A percentile compares a stretch with the other conserved stretches of the same genome.
phyloP scores from a whole-genome alignment of 768 basidiomycete species.

The Naganishia kalamii region DNA sequence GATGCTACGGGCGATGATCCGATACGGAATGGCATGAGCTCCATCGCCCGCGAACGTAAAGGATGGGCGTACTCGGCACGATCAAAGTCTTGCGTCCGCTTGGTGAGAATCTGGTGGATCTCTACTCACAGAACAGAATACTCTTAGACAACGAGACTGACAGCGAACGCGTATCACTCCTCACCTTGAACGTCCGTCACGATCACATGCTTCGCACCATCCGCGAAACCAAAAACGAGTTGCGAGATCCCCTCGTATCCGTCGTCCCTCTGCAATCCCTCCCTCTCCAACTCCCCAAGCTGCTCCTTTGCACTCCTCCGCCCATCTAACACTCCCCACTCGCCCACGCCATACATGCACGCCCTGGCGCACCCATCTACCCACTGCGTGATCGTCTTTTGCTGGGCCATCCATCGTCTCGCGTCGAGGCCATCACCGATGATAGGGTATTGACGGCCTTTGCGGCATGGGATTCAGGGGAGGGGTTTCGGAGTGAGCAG shows the following conservation, averaged over 20 bases:
- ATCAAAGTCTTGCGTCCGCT: slow-evolving; percentile 29
- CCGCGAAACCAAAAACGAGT: slow-evolving; percentile 27
- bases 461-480: slow-evolving; percentile 27
- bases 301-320: not conserved
- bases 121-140: slow-evolving; percentile 28
- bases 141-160: no score
- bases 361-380: not conserved
- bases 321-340: slow-evolving; percentile 5
- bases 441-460: slow-evolving; percentile 22
- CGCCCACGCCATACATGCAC: not conserved
- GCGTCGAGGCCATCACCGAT: slow-evolving; percentile 25
- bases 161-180: not conserved
- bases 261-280: slow-evolving; percentile 15
- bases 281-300: not conserved
- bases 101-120: not conserved
- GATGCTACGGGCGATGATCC: no score
- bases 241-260: slow-evolving; percentile 30
- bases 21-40: no score
- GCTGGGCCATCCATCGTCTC: slow-evolving; percentile 5
- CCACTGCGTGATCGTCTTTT: slow-evolving; percentile 9
- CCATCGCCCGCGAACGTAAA: no score
- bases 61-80: slow-evolving; percentile 21
- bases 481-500: slow-evolving; percentile 28
- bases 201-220: not conserved
- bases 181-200: slow-evolving; percentile 6